These are phyloP conservation scores for Saccharomycopsis sp. DNA, from an alignment of 805 yeast species.

Conservation along the genomic window DNA sequence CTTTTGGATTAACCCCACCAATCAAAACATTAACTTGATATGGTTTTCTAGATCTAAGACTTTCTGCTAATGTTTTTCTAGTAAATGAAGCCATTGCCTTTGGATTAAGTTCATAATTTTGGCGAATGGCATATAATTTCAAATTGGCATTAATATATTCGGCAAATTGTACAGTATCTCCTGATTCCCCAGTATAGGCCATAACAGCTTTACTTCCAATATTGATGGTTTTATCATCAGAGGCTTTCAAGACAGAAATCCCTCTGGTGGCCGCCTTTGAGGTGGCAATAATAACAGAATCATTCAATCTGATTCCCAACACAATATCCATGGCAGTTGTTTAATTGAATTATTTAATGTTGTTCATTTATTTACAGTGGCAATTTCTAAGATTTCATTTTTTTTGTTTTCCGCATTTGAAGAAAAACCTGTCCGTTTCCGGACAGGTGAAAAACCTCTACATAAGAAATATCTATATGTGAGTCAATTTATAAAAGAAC, in stretches of 20 bases:
- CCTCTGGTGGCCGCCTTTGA: conserved; percentile 92
- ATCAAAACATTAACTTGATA: conserved; percentile 87
- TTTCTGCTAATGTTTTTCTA: conserved; percentile 77
- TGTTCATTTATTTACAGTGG: too few relatives aligned
- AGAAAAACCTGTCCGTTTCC: too few relatives aligned
- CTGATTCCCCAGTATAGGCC: conserved; percentile 93
- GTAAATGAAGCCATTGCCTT: conserved; percentile 82
- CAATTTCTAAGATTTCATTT: too few relatives aligned
- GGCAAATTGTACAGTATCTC: conserved; percentile 90
- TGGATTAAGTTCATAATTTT: conserved; percentile 71
- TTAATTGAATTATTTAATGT: too few relatives aligned
- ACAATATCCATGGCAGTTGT: conserved; percentile 97
- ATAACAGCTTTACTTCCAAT: conserved; percentile 69
- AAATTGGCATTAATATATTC: conserved; percentile 90
- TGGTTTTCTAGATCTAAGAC: conserved; percentile 89
- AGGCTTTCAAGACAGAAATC: conserved; percentile 64
- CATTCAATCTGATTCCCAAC: conserved; percentile 74
- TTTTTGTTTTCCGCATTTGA: too few relatives aligned
- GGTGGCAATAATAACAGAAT: conserved; percentile 82
- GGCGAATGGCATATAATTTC: conserved; percentile 79
- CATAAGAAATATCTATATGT: too few relatives aligned
- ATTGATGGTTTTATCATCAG: conserved; percentile 70
- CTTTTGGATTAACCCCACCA: conserved; percentile 67
- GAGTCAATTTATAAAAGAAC: too few relatives aligned
- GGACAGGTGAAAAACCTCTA: too few relatives aligned